These are phyloP conservation scores for Neoboletus magnificus DNA, from an alignment of 768 basidiomycete species.

Conservation along the genomic window DNA sequence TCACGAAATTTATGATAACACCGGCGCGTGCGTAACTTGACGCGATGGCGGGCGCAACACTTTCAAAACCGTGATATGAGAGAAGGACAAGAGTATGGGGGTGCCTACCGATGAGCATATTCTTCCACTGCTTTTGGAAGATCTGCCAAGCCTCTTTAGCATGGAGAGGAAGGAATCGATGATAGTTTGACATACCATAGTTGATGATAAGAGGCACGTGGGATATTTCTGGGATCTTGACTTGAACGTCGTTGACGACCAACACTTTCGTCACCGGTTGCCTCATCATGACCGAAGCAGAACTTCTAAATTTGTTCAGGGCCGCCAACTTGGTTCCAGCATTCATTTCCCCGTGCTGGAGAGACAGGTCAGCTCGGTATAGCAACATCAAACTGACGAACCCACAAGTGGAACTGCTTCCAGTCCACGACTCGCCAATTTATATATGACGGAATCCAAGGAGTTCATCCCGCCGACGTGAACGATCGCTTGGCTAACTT, in stretches of 20 bases:
- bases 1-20: conserved; percentile 94
- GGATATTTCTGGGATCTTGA: conserved; percentile 85
- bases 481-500: conserved; percentile 75
- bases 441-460: conserved; percentile 87
- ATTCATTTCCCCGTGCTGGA: conserved; percentile 91
- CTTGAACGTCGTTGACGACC: conserved; percentile 90
- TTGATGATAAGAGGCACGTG: conserved; percentile 94
- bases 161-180: background rate
- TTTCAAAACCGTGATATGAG: conserved; percentile 29
- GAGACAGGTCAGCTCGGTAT: conserved; percentile 11
- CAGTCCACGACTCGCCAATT: conserved; percentile 77
- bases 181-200: conserved; percentile 56
- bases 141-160: conserved; percentile 47
- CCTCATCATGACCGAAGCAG: conserved; percentile 54
- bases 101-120: conserved; percentile 83
- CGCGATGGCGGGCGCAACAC: conserved; percentile 86
- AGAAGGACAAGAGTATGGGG: background rate
- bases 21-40: conserved; percentile 81
- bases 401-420: conserved; percentile 88
- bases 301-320: conserved; percentile 77
- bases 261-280: conserved; percentile 71
- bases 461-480: conserved; percentile 87
- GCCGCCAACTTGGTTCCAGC: conserved; percentile 75
- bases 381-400: conserved; percentile 8
- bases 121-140: conserved; percentile 94